Evolutionary conservation across 1,284 basidiomycete species (phyloP), one percentile per base, ranked within the genome.

Genomic region (Sporisorium exsertum): DNA sequence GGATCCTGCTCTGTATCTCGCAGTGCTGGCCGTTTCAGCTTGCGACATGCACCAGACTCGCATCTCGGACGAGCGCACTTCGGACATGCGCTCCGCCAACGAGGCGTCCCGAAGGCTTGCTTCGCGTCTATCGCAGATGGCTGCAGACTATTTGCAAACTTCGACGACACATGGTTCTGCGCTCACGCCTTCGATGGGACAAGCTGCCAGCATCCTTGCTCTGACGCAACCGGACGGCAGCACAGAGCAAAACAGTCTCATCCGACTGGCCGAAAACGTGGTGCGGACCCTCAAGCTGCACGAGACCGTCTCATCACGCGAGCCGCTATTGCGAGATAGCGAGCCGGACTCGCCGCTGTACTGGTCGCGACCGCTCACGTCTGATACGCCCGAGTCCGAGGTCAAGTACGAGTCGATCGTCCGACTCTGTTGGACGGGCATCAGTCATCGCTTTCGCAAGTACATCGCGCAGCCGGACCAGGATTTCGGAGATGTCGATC

Each of bases 371-470:
- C 75, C 75, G 5, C 27, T 73, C 22, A 56, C 66, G 7, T 70
- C 70, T 29, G 57, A 61, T 16, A 70, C 70, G 16, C 59, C 70
- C 24, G 71, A 77, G 60, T 57, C 71, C 15, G 75, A 77, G 42
- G 59, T 77, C 66, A 77, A 73, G 75, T 77, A 73, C 55, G 75
- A 77, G 16, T 77, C 75, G 5, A 60, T 77, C 32, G 75, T 77
- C 2, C 59, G 75, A 6, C 56, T 77, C 2, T 72, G 70, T 40
- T 77, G 75, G 75, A 77, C 71, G 3, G 63, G 66, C 9, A 58
- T 70, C 40, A 77, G 75, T 43, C 75, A 73, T 40, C 66, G 75
- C 7, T 67, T 64, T 46, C 75, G 75, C 51, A 65, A 60, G 24
- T 64, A 70, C 55, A 77, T 77, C n/a, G 70, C 71, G 3, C 45